Base-by-base conservation (phyloP, 768 basidiomycete genomes). In the Ramaria sp. region DNA sequence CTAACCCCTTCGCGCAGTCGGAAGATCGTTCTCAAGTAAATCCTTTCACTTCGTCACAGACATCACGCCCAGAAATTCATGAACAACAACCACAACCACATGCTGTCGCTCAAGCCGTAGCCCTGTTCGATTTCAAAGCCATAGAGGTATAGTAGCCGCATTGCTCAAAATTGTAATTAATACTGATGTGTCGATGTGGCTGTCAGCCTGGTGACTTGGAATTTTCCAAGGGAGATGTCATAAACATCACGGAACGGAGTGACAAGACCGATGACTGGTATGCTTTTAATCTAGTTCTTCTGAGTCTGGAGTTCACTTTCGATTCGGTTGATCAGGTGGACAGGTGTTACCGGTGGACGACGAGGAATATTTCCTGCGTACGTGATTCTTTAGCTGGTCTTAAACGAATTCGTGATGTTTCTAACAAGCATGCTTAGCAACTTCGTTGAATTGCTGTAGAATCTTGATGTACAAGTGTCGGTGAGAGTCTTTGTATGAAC, bases 211-310 rank as follows among this genome's bases (percentile, higher is more conserved):
- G 85, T 1, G 88, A 91, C 64, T 61, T 91, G 44, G 83, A 84
- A 0, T 88, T 91, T 62, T 71, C 69, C 13, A 88, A 82, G 63
- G 88, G 88, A 0, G 83, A 88, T 58, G 74, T 90, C 13, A 84
- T 91, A 47, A 72, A 67, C 15, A 70, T 91, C 20, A 80, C 76
- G 10, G 70, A 82, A 65, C 87, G 78, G 70, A 88, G 80, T 57
- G 73, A 81, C 34, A 86, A 78, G 42, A 78, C 70, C 9, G 79
- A 91, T 62, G 85, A 88, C 59, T 91, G 88, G 88, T 82, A 48
- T n/a, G 59, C 49, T 75, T 66, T 24, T 52, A 4, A 9, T 32
- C 28, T 48, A 22, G 28, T 22, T n/a, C 27, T 49, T 16, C 12
- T 5, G 48, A 34, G 12, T n/a, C n/a, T n/a, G 9, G 6, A 34